Evolutionary conservation across 192 early-diverging fungal species (phyloP), one percentile per base, ranked within the genome.

Genomic region (Gigaspora rosea): DNA sequence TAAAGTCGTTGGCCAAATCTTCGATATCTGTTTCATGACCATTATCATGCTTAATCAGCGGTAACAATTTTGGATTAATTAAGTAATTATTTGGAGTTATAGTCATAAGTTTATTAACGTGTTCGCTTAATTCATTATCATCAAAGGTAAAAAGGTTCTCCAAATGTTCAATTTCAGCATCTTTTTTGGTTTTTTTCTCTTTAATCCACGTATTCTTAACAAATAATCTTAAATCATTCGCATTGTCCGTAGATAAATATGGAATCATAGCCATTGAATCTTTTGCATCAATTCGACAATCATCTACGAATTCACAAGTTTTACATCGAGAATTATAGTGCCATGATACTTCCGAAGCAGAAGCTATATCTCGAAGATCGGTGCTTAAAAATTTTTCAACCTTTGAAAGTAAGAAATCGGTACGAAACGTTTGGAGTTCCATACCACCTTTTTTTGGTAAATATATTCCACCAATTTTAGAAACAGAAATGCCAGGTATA

Each of bases 351-450:
- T 41, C 16, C 33, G 32, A 22, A 51, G 58, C 59, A 1, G 41
- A 36, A 10, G 78, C 51, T 8, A 78, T 76, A 15, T 54, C n/a
- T 5, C 75, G 76, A 33, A 80, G 56, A 20, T 77, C 69, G 4
- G 13, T 50, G 22, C 20, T 32, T 54, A 78, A 80, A 57, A 80
- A 80, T 15, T 56, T 64, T 47, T 80, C 79, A 15, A 80, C 63
- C 18, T 72, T 77, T 12, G 75, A 76, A 47, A 78, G 50, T 12
- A 77, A 52, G 49, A 80, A 77, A n/a, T 80, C 79, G 15, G 78
- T 49, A 67, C 79, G 79, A 77, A 80, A 80, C n/a, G 75, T 70
- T 33, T 50, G 64, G 20, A 69, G 51, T 50, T 77, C 57, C 8
- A 54, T 2, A 41, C 41, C 41, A 41, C 41, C 41, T 41, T 41